phyloP scores from a whole-genome alignment of 768 basidiomycete genomes.

The Leccinum boreale region DNA sequence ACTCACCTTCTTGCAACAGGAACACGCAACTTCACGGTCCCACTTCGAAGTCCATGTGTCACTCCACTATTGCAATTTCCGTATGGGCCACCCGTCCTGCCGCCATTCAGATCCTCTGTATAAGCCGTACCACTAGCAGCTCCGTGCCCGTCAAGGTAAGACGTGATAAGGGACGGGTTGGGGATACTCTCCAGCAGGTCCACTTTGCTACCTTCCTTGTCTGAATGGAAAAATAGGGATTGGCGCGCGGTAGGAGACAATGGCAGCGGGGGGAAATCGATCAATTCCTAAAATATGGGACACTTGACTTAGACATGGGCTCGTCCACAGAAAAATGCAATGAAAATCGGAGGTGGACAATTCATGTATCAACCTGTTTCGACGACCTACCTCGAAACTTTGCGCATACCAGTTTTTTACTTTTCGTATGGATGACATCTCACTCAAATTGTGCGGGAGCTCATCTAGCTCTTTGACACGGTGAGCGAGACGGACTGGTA shows the following conservation, averaged over 20 bases:
- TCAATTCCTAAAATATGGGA: constrained; percentile 64
- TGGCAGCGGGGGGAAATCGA: constrained; percentile 76
- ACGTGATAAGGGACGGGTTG: constrained; percentile 64
- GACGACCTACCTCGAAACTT: constrained; percentile 80
- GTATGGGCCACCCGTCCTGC: constrained; percentile 1
- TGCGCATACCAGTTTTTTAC: constrained; percentile 99
- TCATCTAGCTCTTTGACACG: constrained; percentile 94
- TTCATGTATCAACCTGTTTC: not conserved
- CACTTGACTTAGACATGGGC: not conserved
- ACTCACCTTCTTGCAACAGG: constrained; percentile 79
- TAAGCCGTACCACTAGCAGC: constrained; percentile 14
- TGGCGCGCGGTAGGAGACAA: constrained; percentile 67
- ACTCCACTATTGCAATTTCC: constrained; percentile 30
- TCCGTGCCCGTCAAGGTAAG: constrained; percentile 32
- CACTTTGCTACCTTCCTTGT: constrained; percentile 30
- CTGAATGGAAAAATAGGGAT: constrained; percentile 52
- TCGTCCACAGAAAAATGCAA: not conserved
- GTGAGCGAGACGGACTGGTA: constrained; percentile 93
- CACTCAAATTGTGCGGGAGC: constrained; percentile 85
- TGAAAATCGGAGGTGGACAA: not conserved
- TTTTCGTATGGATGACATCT: constrained; percentile 89
- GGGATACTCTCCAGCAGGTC: constrained; percentile 70
- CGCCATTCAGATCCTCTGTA: not conserved
- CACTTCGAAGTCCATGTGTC: constrained; percentile 40
- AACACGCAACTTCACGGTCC: constrained; percentile 66